phyloP scores from a whole-genome alignment of 306 rosid species.

The Elaeagnus macrophylla region DNA sequence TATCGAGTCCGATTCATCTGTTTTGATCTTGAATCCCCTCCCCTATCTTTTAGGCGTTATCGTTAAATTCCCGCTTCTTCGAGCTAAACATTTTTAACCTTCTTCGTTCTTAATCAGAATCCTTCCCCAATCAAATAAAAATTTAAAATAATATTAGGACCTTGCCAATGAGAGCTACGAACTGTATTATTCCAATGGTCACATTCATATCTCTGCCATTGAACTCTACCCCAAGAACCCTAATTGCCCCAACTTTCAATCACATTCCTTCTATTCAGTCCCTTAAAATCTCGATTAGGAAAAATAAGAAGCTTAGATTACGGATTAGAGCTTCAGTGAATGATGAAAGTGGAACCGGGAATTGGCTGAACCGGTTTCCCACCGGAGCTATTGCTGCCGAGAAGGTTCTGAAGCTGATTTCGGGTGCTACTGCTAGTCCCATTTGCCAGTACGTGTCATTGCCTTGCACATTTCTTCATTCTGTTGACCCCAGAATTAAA shows the following conservation, averaged over 20 bases:
- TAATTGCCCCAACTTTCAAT: constrained; percentile 24
- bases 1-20: too few relatives aligned
- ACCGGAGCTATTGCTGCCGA: constrained; percentile 59
- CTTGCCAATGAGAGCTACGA: constrained; percentile 48
- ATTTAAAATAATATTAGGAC: neutral
- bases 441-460: constrained; percentile 77
- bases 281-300: constrained; percentile 9
- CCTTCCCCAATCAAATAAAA: neutral
- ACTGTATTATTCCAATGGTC: constrained; percentile 28
- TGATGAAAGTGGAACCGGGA: constrained; percentile 24
- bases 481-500: constrained; percentile 78
- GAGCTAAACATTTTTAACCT: too few relatives aligned
- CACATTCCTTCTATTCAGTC: constrained; percentile 7
- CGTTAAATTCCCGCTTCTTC: too few relatives aligned
- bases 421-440: constrained; percentile 90
- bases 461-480: constrained; percentile 81
- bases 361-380: constrained; percentile 69
- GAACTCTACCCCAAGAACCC: constrained; percentile 12
- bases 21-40: too few relatives aligned
- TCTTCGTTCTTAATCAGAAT: neutral
- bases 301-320: constrained; percentile 13
- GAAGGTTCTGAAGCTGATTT: constrained; percentile 59
- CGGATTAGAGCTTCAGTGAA: constrained; percentile 46
- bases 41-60: too few relatives aligned
- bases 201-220: constrained; percentile 19